Conservation (phyloP, 2,329 filamentous ascomycete species). For the Fusarium nodosum region DNA sequence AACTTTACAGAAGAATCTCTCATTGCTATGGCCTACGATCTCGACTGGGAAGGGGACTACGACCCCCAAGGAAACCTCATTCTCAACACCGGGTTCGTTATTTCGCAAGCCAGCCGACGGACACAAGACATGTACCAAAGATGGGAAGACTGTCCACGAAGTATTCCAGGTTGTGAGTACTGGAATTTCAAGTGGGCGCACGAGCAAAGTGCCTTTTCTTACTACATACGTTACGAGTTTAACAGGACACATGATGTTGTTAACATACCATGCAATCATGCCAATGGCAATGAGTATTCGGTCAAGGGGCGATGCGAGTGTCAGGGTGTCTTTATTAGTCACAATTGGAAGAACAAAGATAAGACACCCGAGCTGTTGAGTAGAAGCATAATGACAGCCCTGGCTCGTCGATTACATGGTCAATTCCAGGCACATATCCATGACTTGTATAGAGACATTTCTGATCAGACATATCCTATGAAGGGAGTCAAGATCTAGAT, state of each 20-base stretch:
- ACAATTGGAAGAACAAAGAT: slow-evolving; percentile 26
- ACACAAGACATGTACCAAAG: slow-evolving; percentile 42
- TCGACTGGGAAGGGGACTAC: slow-evolving; percentile 55
- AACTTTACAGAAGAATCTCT: slow-evolving; percentile 57
- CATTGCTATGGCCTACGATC: slow-evolving; percentile 62
- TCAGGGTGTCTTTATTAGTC: slow-evolving; percentile 16
- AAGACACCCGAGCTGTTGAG: slow-evolving; percentile 26
- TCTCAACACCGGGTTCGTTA: slow-evolving; percentile 45
- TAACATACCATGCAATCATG: slow-evolving; percentile 20
- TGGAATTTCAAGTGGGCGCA: slow-evolving; percentile 25
- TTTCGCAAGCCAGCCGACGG: slow-evolving; percentile 43
- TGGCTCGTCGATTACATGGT: slow-evolving; percentile 16
- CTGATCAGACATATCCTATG: slow-evolving; percentile 1
- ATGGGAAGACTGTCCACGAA: slow-evolving; percentile 32
- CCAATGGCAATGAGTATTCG: slow-evolving; percentile 17
- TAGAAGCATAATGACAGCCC: slow-evolving; percentile 26
- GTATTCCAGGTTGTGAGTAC: slow-evolving; percentile 9
- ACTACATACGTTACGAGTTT: slow-evolving; percentile 26
- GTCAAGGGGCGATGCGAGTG: slow-evolving; percentile 5
- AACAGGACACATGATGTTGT: slow-evolving; percentile 17
- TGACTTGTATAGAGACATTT: slow-evolving; percentile 2
- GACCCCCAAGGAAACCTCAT: slow-evolving; percentile 50
- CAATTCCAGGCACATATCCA: slow-evolving; percentile 16
- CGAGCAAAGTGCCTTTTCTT: slow-evolving; percentile 20
- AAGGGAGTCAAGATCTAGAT: not conserved